Base-by-base conservation (phyloP, 805 yeast genomes). In the Saccharomycopsis schoenii region DNA sequence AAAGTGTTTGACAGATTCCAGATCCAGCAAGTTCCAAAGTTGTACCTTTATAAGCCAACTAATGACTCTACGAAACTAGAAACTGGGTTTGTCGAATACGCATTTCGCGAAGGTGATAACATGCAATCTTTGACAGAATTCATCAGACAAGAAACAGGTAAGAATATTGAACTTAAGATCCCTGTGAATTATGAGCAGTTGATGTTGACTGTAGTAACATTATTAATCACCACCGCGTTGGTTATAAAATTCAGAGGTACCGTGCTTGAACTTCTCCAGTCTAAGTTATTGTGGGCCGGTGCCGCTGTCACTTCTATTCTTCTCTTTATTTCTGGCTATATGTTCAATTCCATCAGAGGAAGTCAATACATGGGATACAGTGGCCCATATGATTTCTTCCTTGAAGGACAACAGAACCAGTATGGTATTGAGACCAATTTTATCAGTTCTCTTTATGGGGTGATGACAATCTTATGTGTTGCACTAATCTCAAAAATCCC, bases 381-480 rank as follows among this genome's bases (percentile, higher is more conserved):
- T 54, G 82, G 82, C 56, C 70, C 69, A 29, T 71, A 76, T 29
- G 80, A 73, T 55, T 88, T 85, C 69, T 76, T 85, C 51, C 64
- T 70, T 2, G 76, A 77, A 4, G 90, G 90, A 41, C 91, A 88
- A 68, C 88, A 86, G 68, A 76, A 75, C 58, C 99, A 94, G 73
- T 80, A 81, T 58, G 97, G 90, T 8, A 83, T 87, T 55, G 99
- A 94, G 76, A 90, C 97, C 9, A 97, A 94, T 75, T 80, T 91
- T 58, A 73, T 94, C 47, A 84, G 90, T 1, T 79, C 88, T 25
- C 63, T 88, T 6, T 91, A 90, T 71, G 96, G 90, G 1, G 66
- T 81, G 8, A 75, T 91, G 67, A 81, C 91, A 12, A 74, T 87
- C 60, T 68, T 82, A 55, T 73, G 85, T 19, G 78, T 91, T 54